Conservation (phyloP, 1,284 basidiomycete species). For the Ganoderma boninense region DNA sequence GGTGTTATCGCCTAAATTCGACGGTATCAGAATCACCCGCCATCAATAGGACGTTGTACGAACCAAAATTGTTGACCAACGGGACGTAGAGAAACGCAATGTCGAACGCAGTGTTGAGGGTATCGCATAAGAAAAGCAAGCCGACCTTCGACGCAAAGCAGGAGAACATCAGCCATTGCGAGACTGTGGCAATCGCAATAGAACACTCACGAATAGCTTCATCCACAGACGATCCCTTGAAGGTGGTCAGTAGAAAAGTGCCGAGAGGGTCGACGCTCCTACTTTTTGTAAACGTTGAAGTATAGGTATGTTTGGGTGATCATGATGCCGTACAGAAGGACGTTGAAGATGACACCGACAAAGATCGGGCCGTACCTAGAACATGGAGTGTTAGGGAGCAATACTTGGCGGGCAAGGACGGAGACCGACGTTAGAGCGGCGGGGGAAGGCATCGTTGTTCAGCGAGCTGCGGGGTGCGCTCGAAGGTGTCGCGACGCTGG, state of each 20-base stretch:
- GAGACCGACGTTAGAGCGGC: constrained; percentile 38
- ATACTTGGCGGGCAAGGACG: neutral
- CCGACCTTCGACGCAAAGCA: constrained; percentile 41
- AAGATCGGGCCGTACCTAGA: constrained; percentile 51
- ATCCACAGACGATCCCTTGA: constrained; percentile 46
- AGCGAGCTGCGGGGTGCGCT: constrained; percentile 13
- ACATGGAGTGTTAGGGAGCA: neutral
- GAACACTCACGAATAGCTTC: constrained; percentile 42
- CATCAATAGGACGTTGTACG: constrained; percentile 8
- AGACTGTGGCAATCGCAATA: neutral
- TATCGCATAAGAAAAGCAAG: constrained; percentile 47
- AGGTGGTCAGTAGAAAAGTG: neutral
- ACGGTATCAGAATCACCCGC: neutral
- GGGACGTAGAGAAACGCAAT: constrained; percentile 48
- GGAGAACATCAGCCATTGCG: neutral
- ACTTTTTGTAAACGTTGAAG: constrained; percentile 50
- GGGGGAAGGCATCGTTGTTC: constrained; percentile 34
- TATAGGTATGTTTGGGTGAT: constrained; percentile 53
- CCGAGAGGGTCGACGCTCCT: constrained; percentile 9
- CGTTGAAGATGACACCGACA: constrained; percentile 49
- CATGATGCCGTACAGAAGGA: constrained; percentile 50
- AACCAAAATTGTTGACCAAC: constrained; percentile 48
- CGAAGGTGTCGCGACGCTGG: constrained; percentile 29
- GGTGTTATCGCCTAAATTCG: constrained; percentile 32
- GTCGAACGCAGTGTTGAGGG: constrained; percentile 49